phyloP scores from a whole-genome alignment of 2,329 filamentous ascomycete genomes.

The Volutella citrinella region DNA sequence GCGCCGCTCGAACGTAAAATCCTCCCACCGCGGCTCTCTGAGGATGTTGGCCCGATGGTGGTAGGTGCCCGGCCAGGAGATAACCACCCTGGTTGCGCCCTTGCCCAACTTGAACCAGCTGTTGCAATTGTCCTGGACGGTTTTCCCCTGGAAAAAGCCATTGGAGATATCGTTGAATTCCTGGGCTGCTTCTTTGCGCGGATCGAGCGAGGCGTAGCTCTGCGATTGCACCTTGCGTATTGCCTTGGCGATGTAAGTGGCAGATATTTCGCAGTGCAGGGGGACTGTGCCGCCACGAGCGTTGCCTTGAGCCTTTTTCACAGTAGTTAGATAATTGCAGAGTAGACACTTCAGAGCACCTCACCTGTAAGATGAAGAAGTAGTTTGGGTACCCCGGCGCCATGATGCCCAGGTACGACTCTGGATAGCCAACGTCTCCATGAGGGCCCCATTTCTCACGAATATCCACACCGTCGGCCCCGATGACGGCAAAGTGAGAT shows the following conservation, averaged over 20 bases:
- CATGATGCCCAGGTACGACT: slow-evolving; percentile 4
- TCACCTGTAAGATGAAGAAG: too few species aligned
- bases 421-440: slow-evolving; percentile 6
- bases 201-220: background rate
- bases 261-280: slow-evolving; percentile 4
- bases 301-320: slow-evolving; percentile 1
- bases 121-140: slow-evolving; percentile 3
- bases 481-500: slow-evolving; percentile 1
- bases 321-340: too few species aligned
- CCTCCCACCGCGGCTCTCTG: slow-evolving; percentile 5
- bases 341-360: too few species aligned
- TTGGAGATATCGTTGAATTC: slow-evolving; percentile 8
- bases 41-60: slow-evolving; percentile 1
- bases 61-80: slow-evolving; percentile 4
- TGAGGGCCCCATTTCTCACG: slow-evolving; percentile 4
- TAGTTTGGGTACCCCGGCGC: slow-evolving; percentile 5
- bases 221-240: slow-evolving; percentile 5
- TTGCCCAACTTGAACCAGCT: slow-evolving; percentile 9
- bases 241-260: slow-evolving; percentile 2
- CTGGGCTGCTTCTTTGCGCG: background rate
- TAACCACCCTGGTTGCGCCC: slow-evolving; percentile 1
- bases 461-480: background rate
- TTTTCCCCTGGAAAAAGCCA: slow-evolving; percentile 5
- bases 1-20: slow-evolving; percentile 2
- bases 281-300: slow-evolving; percentile 3